Base-by-base conservation (phyloP, 2,329 filamentous ascomycete species). In the Fonsecaea monophora region DNA sequence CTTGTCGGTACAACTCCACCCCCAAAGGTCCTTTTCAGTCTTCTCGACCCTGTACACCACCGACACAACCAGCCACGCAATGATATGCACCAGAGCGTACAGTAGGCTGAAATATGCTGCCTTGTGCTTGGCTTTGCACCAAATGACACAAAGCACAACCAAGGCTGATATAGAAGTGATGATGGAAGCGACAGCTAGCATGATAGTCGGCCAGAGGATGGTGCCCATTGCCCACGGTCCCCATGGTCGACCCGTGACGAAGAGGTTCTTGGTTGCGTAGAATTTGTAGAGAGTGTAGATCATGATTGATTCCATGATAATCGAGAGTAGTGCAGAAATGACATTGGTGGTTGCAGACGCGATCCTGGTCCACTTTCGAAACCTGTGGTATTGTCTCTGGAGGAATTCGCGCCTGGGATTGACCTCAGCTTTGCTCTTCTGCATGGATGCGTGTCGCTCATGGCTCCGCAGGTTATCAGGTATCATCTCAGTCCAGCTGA, bases 1-100 rank as follows among this genome's bases (percentile, higher is more conserved):
- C 10, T 35, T 53, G 53, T 61, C 62, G 53, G 34, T 53, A 35
- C 67, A 69, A 48, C 59, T 69, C 67, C 67, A 67, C 12, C 67
- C 67, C 64, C 67, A 69, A 5, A 69, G 45, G 50, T 67, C 67
- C 8, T 64, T 56, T 12, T 53, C 48, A 15, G 40, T 61, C 48
- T 67, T 69, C 32, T 54, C 64, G 13, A 58, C 50, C 25, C 60
- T 45, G 34, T 69, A 69, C 18, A 62, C 32, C 1, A 62, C 53
- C 12, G 67, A 30, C 12, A 64, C 64, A 8, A 58, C 55, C 25
- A 67, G n/a, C 67, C 67, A 69, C 7, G 30, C 18, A 12, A 42
- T 13, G 25, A 64, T 57, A 50, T 66, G 48, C 1, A 50, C 38
- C 15, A 53, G 15, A n/a, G 45, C 63, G 21, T 57, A 62, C 12